A percentile compares a stretch with the other conserved stretches of the same genome.
phyloP scores from a whole-genome alignment of 2,329 filamentous ascomycete species.

The Hirsutella rhossiliensis region DNA sequence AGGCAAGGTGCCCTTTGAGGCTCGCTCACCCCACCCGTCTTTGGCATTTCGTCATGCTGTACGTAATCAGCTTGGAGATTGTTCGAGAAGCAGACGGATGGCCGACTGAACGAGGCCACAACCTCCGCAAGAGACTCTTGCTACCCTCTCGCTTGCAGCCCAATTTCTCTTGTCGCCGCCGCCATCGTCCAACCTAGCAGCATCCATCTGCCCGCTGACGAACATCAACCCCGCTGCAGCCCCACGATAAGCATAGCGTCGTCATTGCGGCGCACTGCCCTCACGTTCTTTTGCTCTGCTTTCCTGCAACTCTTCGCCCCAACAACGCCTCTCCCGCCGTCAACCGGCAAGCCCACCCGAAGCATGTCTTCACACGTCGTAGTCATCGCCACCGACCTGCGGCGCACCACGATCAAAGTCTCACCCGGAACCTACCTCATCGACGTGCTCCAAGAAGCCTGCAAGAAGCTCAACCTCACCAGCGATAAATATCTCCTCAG shows the following conservation, averaged over 20 bases:
- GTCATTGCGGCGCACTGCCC: too few species aligned
- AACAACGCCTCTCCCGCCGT: neutral
- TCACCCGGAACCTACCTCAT: constrained; percentile 68
- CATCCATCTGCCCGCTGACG: too few species aligned
- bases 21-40: too few species aligned
- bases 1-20: too few species aligned
- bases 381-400: constrained; percentile 70
- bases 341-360: constrained; percentile 7
- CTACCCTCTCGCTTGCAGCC: neutral
- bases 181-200: too few species aligned
- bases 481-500: constrained; percentile 71
- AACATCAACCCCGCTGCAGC: too few species aligned
- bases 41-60: neutral
- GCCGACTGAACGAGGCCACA: neutral
- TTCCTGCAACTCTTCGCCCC: too few species aligned
- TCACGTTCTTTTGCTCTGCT: too few species aligned
- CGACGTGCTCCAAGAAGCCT: constrained; percentile 81
- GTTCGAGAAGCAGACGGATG: neutral
- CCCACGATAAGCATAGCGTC: too few species aligned
- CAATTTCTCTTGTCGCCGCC: too few species aligned
- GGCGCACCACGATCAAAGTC: constrained; percentile 72
- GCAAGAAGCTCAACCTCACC: constrained; percentile 63
- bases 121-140: neutral
- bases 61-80: neutral
- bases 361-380: constrained; percentile 78